Base-by-base conservation (phyloP, 164 flowering plant species). In the Nymphaea thermarum region DNA sequence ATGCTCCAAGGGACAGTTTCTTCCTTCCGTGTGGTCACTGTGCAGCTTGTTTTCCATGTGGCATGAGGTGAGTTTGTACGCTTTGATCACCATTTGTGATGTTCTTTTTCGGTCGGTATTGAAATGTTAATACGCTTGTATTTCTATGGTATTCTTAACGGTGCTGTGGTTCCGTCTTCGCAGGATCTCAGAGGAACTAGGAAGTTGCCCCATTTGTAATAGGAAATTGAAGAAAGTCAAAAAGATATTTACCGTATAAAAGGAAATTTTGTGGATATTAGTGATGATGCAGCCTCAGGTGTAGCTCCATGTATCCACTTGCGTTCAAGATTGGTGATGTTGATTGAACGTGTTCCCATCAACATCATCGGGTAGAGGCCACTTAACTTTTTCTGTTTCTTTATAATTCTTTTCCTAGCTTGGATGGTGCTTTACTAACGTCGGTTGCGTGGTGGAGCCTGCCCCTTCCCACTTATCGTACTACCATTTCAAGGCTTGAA, bases 21-120 rank as follows among this genome's bases (percentile, higher is more conserved):
- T 93, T 93, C 79, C 87, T 93, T 73, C 95, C 96, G 10, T 93
- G 98, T 72, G 96, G 98, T 16, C 98, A 90, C 43, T 85, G 85
- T 74, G 91, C 82, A n/a, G 77, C 96, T 42, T 93, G 98, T 82
- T 93, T 82, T 73, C 74, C 75, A 67, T 93, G 98, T 67, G 95
- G 88, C 64, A 77, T 82, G 60, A 86, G 96, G 98, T 87, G 80
- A 79, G 0, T 69, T 16, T 55, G 51, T 2, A 47, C 55, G 7
- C 12, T 47, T 47, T 47, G 55, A 3, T 47, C 55, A 47, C 12
- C 53, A 5, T 12, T 2, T 47, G 55, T 47, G 55, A 47, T 12
- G 55, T 47, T 47, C 55, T 4, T 6, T 47, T 25, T 25, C 36
- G 36, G 36, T 47, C 2, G 12, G 12, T 47, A 47, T 47, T 47